Evolutionary conservation across 2,329 filamentous ascomycete genomes (phyloP).

Genomic region (Knufia petricola): DNA sequence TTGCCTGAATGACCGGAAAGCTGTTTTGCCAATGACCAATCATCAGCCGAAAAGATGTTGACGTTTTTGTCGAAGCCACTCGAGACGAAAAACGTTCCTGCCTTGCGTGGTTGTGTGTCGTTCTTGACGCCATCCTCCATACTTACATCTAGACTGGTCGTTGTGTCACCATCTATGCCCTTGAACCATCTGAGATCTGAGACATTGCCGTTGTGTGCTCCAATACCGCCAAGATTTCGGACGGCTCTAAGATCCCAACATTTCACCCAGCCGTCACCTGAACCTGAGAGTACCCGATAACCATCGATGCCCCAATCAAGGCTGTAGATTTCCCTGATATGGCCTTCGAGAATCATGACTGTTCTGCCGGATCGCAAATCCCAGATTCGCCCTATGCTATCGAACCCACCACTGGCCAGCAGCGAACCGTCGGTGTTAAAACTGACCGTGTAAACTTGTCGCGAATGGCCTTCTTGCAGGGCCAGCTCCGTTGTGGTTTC

Average conservation of each 20-base stretch:
- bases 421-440: conserved; percentile 90
- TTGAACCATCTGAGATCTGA: conserved; percentile 93
- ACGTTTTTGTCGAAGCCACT: conserved; percentile 90
- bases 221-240: conserved; percentile 69
- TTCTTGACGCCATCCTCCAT: conserved; percentile 17
- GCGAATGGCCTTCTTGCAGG: conserved; percentile 86
- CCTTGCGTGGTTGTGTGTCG: conserved; percentile 54
- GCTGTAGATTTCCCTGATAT: conserved; percentile 87
- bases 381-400: conserved; percentile 93
- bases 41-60: conserved; percentile 91
- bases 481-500: conserved; percentile 74
- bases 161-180: conserved; percentile 61
- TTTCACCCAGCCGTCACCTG: conserved; percentile 90
- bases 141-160: conserved; percentile 9
- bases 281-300: conserved; percentile 83
- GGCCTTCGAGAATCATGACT: conserved; percentile 88
- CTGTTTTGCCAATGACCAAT: conserved; percentile 84
- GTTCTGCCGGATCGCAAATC: conserved; percentile 86
- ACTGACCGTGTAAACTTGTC: conserved; percentile 80
- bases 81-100: conserved; percentile 83
- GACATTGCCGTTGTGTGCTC: conserved; percentile 83
- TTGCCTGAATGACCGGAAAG: conserved; percentile 86
- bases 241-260: conserved; percentile 96
- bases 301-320: conserved; percentile 89
- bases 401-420: conserved; percentile 80